phyloP scores from a whole-genome alignment of 1,139 yeast species.

The Hyphopichia pseudoburtonii region DNA sequence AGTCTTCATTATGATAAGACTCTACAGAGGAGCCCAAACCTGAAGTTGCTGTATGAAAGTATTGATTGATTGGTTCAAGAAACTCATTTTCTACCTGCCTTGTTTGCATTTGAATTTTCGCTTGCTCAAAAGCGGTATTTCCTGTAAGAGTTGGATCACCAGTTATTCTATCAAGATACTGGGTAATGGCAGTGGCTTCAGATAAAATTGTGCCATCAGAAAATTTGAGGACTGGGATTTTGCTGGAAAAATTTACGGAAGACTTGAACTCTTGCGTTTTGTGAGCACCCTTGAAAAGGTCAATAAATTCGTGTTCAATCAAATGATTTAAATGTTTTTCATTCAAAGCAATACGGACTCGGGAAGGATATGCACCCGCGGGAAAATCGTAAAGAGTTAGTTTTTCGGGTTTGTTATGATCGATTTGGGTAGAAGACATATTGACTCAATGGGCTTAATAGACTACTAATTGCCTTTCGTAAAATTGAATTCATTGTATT shows the following conservation, averaged over 20 bases:
- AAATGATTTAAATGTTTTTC: background rate
- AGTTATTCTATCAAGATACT: conserved; percentile 7
- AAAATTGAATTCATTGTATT: too few relatives aligned
- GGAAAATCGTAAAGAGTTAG: background rate
- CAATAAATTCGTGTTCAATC: background rate
- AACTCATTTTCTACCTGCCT: conserved; percentile 8
- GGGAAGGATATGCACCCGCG: background rate
- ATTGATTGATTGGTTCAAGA: conserved; percentile 5
- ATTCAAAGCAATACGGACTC: background rate
- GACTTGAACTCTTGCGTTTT: conserved; percentile 5
- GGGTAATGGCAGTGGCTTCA: conserved; percentile 6
- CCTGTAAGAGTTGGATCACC: conserved; percentile 8
- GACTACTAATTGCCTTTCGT: too few relatives aligned
- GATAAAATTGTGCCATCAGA: conserved; percentile 6
- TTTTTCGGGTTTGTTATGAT: background rate
- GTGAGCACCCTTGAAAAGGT: conserved; percentile 8
- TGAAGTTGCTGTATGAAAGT: conserved; percentile 6
- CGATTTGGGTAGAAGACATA: too few relatives aligned
- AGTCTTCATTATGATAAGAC: conserved; percentile 3
- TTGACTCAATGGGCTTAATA: too few relatives aligned
- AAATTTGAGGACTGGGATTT: conserved; percentile 8
- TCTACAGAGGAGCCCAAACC: conserved; percentile 7
- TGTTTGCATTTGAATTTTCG: conserved; percentile 6
- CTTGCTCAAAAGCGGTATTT: conserved; percentile 5
- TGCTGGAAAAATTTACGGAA: conserved; percentile 4